phyloP scores from a whole-genome alignment of 1,139 yeast genomes.

The Sugiyamaella grinbergsii region DNA sequence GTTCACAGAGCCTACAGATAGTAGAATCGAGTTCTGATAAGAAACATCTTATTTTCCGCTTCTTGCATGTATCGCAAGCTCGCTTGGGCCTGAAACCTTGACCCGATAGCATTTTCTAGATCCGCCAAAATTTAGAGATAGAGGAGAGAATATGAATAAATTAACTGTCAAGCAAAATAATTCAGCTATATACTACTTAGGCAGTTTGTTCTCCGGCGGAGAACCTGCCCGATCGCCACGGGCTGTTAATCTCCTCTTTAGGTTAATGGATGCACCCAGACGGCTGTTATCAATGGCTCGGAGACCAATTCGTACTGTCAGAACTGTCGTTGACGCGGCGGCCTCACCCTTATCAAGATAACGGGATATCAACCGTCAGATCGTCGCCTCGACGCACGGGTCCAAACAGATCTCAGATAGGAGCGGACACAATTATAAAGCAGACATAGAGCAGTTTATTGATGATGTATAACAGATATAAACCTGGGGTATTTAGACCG shows the following conservation, averaged over 20 bases:
- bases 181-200: neutral
- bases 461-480: too few relatives aligned
- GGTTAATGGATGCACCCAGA: neutral
- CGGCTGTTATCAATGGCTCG: neutral
- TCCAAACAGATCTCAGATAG: too few relatives aligned
- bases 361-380: too few relatives aligned
- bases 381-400: too few relatives aligned
- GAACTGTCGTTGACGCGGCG: too few relatives aligned
- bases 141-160: too few relatives aligned
- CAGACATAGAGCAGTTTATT: neutral
- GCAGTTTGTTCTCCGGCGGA: conserved; percentile 1
- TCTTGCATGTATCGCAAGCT: conserved; percentile 34
- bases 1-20: conserved; percentile 32
- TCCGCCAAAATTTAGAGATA: neutral
- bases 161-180: too few relatives aligned
- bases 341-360: too few relatives aligned
- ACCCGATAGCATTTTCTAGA: conserved; percentile 8
- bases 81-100: conserved; percentile 26
- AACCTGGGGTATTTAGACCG: neutral
- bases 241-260: neutral
- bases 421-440: neutral
- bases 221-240: neutral
- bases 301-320: too few relatives aligned
- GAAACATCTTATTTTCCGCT: conserved; percentile 34
- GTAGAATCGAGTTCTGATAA: conserved; percentile 27